Percentiles rank a stretch among this genome's conserved stretches.
These are phyloP conservation scores for Pneumocystis sp. DNA, from an alignment of 1,139 yeast genomes.

Conservation along the genomic window DNA sequence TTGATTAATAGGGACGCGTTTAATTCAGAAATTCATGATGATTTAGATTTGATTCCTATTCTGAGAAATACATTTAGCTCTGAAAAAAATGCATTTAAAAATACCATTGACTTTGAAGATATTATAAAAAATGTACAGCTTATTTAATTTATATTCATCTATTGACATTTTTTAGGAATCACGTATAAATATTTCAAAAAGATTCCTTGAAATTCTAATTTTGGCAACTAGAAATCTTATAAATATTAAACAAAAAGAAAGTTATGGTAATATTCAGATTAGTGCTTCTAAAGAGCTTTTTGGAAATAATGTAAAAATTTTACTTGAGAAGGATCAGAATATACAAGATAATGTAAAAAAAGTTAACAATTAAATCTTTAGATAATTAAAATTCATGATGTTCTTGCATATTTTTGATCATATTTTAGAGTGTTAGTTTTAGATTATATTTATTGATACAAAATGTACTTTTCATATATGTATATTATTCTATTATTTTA, in stretches of 20 bases:
- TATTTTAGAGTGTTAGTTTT: not conserved
- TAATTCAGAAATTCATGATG: slow-evolving; percentile 5
- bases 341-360: not conserved
- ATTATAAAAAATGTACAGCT: slow-evolving; percentile 29
- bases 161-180: not conserved
- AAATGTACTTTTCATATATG: not conserved
- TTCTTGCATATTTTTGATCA: not conserved
- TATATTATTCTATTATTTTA: not conserved
- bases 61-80: slow-evolving; percentile 9
- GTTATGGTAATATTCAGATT: slow-evolving; percentile 48
- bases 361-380: not conserved
- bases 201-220: slow-evolving; percentile 71
- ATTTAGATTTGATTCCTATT: slow-evolving; percentile 3
- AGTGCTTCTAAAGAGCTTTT: slow-evolving; percentile 27
- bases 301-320: slow-evolving; percentile 17
- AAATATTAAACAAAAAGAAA: slow-evolving; percentile 41
- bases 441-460: not conserved
- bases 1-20: slow-evolving; percentile 3
- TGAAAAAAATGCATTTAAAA: slow-evolving; percentile 28
- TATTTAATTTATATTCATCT: not conserved
- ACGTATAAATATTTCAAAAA: slow-evolving; percentile 48
- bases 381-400: not conserved
- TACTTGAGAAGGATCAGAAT: not conserved
- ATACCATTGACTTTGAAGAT: slow-evolving; percentile 44
- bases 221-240: slow-evolving; percentile 68